A percentile compares a stretch with the other conserved stretches of the same genome.
These are phyloP conservation scores for Lactifluus volemus DNA, from an alignment of 768 basidiomycete species.

Conservation along the genomic window DNA sequence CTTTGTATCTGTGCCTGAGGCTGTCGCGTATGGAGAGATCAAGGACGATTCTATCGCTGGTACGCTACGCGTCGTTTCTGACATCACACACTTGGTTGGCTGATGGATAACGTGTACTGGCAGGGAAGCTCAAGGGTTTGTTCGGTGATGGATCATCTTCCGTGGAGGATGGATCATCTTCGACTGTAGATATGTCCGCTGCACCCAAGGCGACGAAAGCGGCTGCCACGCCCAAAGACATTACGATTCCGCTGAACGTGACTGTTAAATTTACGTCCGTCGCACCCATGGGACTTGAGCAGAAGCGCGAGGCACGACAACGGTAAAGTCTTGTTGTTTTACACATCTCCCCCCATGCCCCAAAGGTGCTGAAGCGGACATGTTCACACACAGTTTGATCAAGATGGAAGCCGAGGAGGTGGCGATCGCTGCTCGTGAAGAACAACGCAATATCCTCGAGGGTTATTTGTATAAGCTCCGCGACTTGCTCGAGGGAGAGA, in stretches of 20 bases:
- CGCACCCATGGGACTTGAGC: constrained; percentile 64
- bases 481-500: constrained; percentile 64
- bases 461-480: constrained; percentile 88
- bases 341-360: background rate
- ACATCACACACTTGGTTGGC: background rate
- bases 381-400: constrained; percentile 46
- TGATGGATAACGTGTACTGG: background rate
- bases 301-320: constrained; percentile 65
- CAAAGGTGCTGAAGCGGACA: background rate
- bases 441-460: constrained; percentile 86
- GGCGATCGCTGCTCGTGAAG: constrained; percentile 71
- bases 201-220: constrained; percentile 22
- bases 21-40: constrained; percentile 69
- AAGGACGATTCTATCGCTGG: constrained; percentile 75
- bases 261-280: constrained; percentile 55
- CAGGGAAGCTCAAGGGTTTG: constrained; percentile 81
- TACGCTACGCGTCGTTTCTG: constrained; percentile 25
- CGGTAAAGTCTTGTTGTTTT: constrained; percentile 41
- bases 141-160: constrained; percentile 53
- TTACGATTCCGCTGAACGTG: constrained; percentile 61
- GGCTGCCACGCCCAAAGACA: constrained; percentile 34
- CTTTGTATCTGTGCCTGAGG: constrained; percentile 72
- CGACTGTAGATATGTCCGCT: constrained; percentile 32
- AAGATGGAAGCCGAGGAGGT: constrained; percentile 71
- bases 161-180: constrained; percentile 27